phyloP scores from a whole-genome alignment of 83 land plant genomes.

The Thuja plicata region DNA sequence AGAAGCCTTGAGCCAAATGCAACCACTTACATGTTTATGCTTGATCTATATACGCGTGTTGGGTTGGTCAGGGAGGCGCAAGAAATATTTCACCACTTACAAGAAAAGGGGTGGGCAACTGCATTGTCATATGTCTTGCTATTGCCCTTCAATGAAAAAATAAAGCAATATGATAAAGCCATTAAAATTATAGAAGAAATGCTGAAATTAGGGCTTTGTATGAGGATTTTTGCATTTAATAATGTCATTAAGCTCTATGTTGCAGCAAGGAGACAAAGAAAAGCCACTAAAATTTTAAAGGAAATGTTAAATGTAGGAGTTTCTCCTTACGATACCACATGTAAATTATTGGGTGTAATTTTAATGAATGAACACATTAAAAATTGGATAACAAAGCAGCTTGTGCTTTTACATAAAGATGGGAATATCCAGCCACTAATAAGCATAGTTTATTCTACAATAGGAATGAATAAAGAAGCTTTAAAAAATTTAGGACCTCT shows the following conservation, averaged over 20 bases:
- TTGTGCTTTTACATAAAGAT: conserved; percentile 32
- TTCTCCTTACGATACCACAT: conserved; percentile 61
- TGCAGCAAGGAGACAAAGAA: conserved; percentile 36
- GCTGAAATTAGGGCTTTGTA: conserved; percentile 51
- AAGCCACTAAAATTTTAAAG: conserved; percentile 50
- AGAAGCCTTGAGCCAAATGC: conserved; percentile 14
- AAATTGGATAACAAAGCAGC: conserved; percentile 45
- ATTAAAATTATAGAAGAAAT: conserved; percentile 43
- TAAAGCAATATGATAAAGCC: conserved; percentile 56
- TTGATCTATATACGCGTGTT: conserved; percentile 60
- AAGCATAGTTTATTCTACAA: conserved; percentile 32
- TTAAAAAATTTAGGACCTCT: conserved; percentile 27
- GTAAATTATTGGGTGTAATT: conserved; percentile 47
- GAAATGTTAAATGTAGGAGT: conserved; percentile 39
- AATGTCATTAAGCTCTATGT: conserved; percentile 61
- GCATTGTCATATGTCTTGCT: conserved; percentile 77
- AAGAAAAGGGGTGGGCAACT: conserved; percentile 32
- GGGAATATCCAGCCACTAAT: conserved; percentile 40
- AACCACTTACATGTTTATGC: conserved; percentile 41
- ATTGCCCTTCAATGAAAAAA: conserved; percentile 64
- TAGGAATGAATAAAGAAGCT: conserved; percentile 39
- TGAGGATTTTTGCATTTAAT: conserved; percentile 57
- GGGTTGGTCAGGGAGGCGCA: conserved; percentile 61
- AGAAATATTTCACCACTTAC: conserved; percentile 42
- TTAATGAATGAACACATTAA: conserved; percentile 49